phyloP scores from a whole-genome alignment of 2,329 filamentous ascomycete species.

The Dothidotthia symphoricarpi region DNA sequence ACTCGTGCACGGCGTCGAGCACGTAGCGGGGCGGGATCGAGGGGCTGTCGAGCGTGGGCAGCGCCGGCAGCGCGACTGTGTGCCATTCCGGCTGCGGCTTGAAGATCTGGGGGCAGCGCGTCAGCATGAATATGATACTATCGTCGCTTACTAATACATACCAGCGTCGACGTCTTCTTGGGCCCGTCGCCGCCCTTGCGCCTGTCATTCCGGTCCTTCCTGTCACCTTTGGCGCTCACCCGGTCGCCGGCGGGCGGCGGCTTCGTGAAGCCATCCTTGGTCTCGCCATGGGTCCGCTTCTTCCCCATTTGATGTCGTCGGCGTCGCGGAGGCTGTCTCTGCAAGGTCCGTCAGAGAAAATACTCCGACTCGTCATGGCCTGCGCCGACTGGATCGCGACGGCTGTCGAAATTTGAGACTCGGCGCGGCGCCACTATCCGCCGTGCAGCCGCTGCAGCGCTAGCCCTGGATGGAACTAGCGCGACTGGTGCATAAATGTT shows the following conservation, averaged over 20 bases:
- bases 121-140: constrained; percentile 17
- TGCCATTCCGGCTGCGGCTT: constrained; percentile 68
- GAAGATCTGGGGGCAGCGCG: constrained; percentile 49
- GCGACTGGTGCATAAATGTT: constrained; percentile 13
- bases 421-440: constrained; percentile 19
- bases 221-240: constrained; percentile 25
- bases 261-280: constrained; percentile 43
- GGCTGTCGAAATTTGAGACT: constrained; percentile 23
- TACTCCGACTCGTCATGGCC: constrained; percentile 41
- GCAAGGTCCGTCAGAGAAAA: constrained; percentile 41
- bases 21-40: constrained; percentile 52
- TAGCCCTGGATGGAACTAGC: constrained; percentile 22
- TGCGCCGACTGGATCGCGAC: constrained; percentile 20
- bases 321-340: constrained; percentile 26
- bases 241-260: constrained; percentile 33
- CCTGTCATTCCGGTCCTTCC: constrained; percentile 29
- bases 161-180: constrained; percentile 32
- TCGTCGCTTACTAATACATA: constrained; percentile 15
- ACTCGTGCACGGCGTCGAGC: constrained; percentile 61
- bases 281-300: constrained; percentile 44
- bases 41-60: constrained; percentile 49
- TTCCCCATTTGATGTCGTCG: constrained; percentile 41
- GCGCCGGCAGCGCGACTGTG: constrained; percentile 54
- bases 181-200: constrained; percentile 36
- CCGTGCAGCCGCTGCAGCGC: constrained; percentile 17